These are phyloP conservation scores for Penicillium psychrosexuale DNA, from an alignment of 2,329 filamentous ascomycete genomes.

Conservation along the genomic window DNA sequence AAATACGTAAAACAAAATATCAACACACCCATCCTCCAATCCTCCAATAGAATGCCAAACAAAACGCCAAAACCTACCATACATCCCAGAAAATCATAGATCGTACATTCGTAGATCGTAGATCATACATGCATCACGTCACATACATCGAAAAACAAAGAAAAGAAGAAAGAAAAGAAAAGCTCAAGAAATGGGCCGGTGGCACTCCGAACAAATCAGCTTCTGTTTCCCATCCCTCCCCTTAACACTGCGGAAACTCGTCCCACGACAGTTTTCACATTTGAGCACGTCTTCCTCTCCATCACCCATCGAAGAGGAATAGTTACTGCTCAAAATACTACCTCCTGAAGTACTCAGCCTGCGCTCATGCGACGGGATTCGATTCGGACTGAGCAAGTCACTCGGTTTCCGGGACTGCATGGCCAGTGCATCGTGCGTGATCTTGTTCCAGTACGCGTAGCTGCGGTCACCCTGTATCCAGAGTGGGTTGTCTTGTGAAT, in stretches of 20 bases:
- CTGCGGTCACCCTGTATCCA: conserved; percentile 51
- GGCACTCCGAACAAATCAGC: conserved; percentile 60
- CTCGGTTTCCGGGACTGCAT: conserved; percentile 24
- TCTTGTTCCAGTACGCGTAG: conserved; percentile 54
- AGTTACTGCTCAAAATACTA: conserved; percentile 59
- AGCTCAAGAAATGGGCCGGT: conserved; percentile 26
- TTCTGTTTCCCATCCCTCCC: conserved; percentile 52
- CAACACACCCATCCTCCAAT: background rate
- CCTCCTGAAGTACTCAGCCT: conserved; percentile 42
- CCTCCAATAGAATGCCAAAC: background rate
- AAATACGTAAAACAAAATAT: background rate
- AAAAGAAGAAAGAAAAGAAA: background rate
- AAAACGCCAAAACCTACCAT: conserved; percentile 2
- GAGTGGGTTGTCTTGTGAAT: conserved; percentile 43
- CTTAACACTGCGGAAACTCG: conserved; percentile 61
- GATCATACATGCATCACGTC: conserved; percentile 1
- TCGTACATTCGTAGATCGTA: conserved; percentile 1
- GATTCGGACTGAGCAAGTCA: conserved; percentile 21
- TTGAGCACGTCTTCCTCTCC: conserved; percentile 50
- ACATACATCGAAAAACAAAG: background rate
- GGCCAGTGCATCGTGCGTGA: conserved; percentile 40
- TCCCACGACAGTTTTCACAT: conserved; percentile 59
- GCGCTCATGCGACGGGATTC: conserved; percentile 26
- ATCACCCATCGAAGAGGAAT: conserved; percentile 41
- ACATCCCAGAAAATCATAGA: background rate